Evolutionary conservation across 2,329 filamentous ascomycete genomes (phyloP).

Genomic region (Lecanicillium sp.): DNA sequence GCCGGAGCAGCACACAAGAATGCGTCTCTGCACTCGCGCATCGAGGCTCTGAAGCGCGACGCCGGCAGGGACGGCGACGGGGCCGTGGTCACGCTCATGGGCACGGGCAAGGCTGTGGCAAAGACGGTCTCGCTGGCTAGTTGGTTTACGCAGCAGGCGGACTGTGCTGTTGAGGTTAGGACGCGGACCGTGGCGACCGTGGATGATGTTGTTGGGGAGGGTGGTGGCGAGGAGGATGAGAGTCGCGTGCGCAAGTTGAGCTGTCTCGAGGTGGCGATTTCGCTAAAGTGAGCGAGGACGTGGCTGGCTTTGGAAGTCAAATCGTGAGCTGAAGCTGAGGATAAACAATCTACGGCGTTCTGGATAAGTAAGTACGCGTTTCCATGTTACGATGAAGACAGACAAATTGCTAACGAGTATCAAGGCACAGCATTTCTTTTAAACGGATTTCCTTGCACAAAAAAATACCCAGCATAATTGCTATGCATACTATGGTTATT

Average conservation of each 20-base stretch:
- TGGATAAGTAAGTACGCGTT: too few species aligned
- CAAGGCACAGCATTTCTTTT: too few species aligned
- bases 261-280: conserved; percentile 40
- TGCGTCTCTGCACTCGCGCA: conserved; percentile 35
- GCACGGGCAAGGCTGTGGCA: conserved; percentile 58
- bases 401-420: too few species aligned
- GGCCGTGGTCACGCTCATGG: conserved; percentile 47
- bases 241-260: conserved; percentile 41
- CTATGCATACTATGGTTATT: too few species aligned
- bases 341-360: too few species aligned
- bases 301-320: neutral
- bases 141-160: conserved; percentile 55
- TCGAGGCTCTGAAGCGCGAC: conserved; percentile 32
- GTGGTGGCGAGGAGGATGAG: conserved; percentile 20
- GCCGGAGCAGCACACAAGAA: conserved; percentile 38
- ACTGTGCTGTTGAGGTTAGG: conserved; percentile 49
- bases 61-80: conserved; percentile 16
- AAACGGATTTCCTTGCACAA: too few species aligned
- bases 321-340: neutral
- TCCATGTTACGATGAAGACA: too few species aligned
- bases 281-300: conserved; percentile 30
- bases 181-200: conserved; percentile 58
- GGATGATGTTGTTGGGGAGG: conserved; percentile 49
- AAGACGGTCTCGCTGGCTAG: conserved; percentile 53
- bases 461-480: too few species aligned